These are phyloP conservation scores for Metschnikowia continentalis DNA, from an alignment of 805 yeast species.

Conservation along the genomic window DNA sequence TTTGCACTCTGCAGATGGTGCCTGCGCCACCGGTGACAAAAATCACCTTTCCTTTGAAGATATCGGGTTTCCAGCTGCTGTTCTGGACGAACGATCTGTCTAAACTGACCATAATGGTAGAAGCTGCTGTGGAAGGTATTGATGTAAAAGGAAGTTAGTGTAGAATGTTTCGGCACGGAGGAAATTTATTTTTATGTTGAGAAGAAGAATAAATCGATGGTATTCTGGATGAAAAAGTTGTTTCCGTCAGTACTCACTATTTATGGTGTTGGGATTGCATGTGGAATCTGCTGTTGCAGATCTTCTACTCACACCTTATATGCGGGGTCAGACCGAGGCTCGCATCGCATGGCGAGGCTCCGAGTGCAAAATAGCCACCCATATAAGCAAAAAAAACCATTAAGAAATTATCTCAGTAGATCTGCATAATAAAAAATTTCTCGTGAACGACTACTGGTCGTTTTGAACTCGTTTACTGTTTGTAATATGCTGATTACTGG, in stretches of 20 bases:
- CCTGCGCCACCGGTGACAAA: constrained; percentile 97
- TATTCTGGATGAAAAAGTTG: no score
- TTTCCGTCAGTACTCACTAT: not conserved
- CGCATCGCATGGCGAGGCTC: not conserved
- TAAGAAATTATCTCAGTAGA: no score
- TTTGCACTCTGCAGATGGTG: constrained; percentile 87
- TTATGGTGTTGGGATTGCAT: not conserved
- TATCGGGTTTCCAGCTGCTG: constrained; percentile 48
- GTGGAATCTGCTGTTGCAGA: not conserved
- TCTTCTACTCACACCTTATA: not conserved
- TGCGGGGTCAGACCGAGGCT: constrained; percentile 5
- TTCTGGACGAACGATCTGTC: constrained; percentile 28
- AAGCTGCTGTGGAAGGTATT: not conserved
- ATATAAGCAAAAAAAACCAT: no score
- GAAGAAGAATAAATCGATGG: no score
- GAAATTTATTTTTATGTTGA: no score
- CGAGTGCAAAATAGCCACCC: not conserved
- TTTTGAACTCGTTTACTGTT: no score
- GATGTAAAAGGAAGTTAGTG: not conserved
- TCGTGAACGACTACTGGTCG: no score
- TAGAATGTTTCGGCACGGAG: not conserved
- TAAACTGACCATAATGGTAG: constrained; percentile 24
- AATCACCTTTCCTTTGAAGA: constrained; percentile 80
- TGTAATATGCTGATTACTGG: no score
- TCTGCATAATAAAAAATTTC: no score